Conservation (phyloP, 768 basidiomycete species). For the Naganishia vaughanmartiniae region DNA sequence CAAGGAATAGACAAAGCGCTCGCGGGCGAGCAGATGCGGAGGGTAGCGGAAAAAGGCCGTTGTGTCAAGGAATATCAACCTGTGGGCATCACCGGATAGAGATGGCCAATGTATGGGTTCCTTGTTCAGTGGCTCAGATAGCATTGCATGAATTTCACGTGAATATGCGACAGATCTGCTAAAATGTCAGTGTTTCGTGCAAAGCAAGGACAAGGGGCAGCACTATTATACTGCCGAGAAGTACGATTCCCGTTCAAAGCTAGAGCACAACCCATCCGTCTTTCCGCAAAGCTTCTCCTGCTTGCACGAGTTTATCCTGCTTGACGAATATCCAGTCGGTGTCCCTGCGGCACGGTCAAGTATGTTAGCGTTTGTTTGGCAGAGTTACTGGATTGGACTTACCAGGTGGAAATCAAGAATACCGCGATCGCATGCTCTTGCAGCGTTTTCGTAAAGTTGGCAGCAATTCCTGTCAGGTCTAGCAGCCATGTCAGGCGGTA, state of each 20-base stretch:
- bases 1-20: conserved; percentile 1
- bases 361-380: not conserved
- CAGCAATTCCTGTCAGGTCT: conserved; percentile 29
- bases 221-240: too few species aligned
- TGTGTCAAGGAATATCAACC: too few species aligned
- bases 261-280: conserved; percentile 28
- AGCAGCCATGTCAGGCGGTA: not conserved
- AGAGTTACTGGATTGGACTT: not conserved
- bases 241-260: not conserved
- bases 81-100: too few species aligned
- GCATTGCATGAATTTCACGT: too few species aligned
- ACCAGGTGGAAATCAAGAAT: conserved; percentile 30
- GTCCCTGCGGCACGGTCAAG: conserved; percentile 5
- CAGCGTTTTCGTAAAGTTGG: conserved; percentile 23
- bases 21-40: too few species aligned
- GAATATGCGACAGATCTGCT: too few species aligned
- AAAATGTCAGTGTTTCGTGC: too few species aligned
- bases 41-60: too few species aligned
- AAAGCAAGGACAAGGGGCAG: too few species aligned
- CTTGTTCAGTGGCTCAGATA: too few species aligned
- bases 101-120: too few species aligned
- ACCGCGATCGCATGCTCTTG: conserved; percentile 24
- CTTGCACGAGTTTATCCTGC: conserved; percentile 14
- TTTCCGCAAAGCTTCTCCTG: not conserved
- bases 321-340: conserved; percentile 32